Base-by-base conservation (phyloP, 2,329 filamentous ascomycete genomes). In the Aureobasidium vineae region DNA sequence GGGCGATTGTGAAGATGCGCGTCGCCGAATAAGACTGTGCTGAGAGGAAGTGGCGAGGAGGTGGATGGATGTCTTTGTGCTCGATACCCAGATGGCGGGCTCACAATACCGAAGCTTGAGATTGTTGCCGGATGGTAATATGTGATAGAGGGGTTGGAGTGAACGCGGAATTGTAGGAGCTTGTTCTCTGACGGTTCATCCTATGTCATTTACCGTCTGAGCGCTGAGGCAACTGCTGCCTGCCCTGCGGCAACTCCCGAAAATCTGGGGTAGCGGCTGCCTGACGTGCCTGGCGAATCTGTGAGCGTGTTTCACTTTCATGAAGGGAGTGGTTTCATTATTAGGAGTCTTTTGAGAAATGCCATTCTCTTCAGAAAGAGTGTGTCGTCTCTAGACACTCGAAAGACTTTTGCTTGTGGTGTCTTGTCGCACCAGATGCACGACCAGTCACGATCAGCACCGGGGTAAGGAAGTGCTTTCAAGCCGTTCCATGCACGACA, bases 1-100 rank as follows among this genome's bases (percentile, higher is more conserved):
- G 64, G 52, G 64, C 49, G 64, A 15, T 38, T 40, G 64, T 66
- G 50, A 40, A 40, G 31, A 31, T 52, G 33, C 60, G 60, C 45
- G 60, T 36, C 49, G 31, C 11, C 47, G 36, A 38, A n/a, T 13
- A 7, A 54, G 50, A 36, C 31, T 23, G 50, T 38, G 31, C 31
- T 21, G 10, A 13, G 50, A 21, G 31, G 15, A 38, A 38, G 50
- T 52, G 49, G 49, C 49, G 50, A 21, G 11, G 50, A 4, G 31
- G 36, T n/a, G 31, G 11, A 36, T 15, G 11, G 50, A 21, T 13
- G 31, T 21, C 31, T 36, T 38, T 19, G n/a, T 15, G n/a, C 6
- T 23, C 50, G 10, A 38, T 36, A 54, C 50, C 31, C 50, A 16
- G 33, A 23, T 36, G 31, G n/a, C 31, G 13, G 53, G 15, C 36